Conservation (phyloP, 2,329 filamentous ascomycete genomes). For the Beauveria sp. region DNA sequence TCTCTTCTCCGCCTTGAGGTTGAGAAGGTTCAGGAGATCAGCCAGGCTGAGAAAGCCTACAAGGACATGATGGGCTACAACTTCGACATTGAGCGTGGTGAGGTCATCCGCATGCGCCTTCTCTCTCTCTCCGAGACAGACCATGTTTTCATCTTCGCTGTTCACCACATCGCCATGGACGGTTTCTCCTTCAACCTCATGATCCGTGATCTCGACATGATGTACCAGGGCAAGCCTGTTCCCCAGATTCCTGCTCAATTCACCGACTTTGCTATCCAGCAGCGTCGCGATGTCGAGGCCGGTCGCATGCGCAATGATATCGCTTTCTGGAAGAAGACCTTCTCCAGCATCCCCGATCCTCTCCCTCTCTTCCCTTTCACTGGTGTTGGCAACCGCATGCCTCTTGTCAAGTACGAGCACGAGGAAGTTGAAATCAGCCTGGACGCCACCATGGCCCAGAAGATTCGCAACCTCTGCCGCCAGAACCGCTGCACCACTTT, state of each 20-base stretch:
- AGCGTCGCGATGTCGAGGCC: slow-evolving; percentile 21
- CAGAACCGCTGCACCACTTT: slow-evolving; percentile 24
- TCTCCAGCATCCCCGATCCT: slow-evolving; percentile 11
- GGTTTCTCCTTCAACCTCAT: slow-evolving; percentile 37
- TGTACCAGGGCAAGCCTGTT: slow-evolving; percentile 26
- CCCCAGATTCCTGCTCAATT: slow-evolving; percentile 24
- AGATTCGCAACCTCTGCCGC: slow-evolving; percentile 15
- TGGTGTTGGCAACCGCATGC: slow-evolving; percentile 6
- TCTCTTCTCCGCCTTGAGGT: slow-evolving; percentile 22
- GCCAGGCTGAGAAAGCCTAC: slow-evolving; percentile 22
- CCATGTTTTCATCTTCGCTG: slow-evolving; percentile 35
- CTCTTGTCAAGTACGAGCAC: slow-evolving; percentile 13
- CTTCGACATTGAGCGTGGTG: slow-evolving; percentile 31
- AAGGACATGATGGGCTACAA: slow-evolving; percentile 20
- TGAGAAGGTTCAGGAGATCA: slow-evolving; percentile 15
- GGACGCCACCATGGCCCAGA: slow-evolving; percentile 9
- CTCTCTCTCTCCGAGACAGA: slow-evolving; percentile 23
- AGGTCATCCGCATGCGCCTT: slow-evolving; percentile 25
- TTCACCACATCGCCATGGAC: slow-evolving; percentile 46
- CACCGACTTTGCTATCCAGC: slow-evolving; percentile 26
- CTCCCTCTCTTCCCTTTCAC: slow-evolving; percentile 16
- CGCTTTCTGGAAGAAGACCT: slow-evolving; percentile 15
- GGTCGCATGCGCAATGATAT: slow-evolving; percentile 17
- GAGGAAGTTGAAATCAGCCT: slow-evolving; percentile 11
- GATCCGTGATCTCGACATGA: slow-evolving; percentile 33